Percentiles rank a stretch among this genome's conserved stretches.
phyloP scores from a whole-genome alignment of 192 early-diverging fungal species.

The Funneliformis geosporum region DNA sequence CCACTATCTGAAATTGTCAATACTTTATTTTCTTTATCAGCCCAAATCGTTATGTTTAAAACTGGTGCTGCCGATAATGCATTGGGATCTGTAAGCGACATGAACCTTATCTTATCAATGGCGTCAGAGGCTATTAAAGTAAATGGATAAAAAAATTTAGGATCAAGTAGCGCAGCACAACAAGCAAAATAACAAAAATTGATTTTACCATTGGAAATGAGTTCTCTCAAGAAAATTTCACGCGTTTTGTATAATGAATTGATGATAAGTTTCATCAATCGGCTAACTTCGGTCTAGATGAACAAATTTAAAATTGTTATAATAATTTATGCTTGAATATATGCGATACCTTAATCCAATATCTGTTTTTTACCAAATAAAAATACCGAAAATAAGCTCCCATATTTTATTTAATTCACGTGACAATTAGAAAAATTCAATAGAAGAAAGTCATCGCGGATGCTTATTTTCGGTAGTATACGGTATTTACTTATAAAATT shows the following conservation, averaged over 20 bases:
- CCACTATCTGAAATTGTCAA: constrained; percentile 91
- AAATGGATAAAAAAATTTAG: not conserved
- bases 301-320: not conserved
- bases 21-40: constrained; percentile 71
- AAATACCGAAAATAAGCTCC: too few species aligned
- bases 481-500: not conserved
- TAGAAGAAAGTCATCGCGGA: too few species aligned
- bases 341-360: too few species aligned
- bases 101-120: constrained; percentile 89
- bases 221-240: constrained; percentile 96
- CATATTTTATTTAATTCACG: too few species aligned
- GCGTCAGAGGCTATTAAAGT: constrained; percentile 74
- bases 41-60: constrained; percentile 81
- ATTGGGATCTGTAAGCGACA: constrained; percentile 67
- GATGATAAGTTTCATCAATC: constrained; percentile 92
- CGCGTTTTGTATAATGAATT: constrained; percentile 94
- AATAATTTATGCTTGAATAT: too few species aligned
- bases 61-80: constrained; percentile 62
- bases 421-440: too few species aligned
- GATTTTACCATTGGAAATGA: constrained; percentile 80
- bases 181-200: not conserved
- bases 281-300: constrained; percentile 81
- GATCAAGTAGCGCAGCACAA: not conserved
- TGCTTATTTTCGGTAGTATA: too few species aligned
- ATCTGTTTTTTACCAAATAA: too few species aligned